Evolutionary conservation across 2,329 filamentous ascomycete genomes (phyloP), one percentile per base, ranked within the genome.

Genomic region (Didymosphaeria variabile): DNA sequence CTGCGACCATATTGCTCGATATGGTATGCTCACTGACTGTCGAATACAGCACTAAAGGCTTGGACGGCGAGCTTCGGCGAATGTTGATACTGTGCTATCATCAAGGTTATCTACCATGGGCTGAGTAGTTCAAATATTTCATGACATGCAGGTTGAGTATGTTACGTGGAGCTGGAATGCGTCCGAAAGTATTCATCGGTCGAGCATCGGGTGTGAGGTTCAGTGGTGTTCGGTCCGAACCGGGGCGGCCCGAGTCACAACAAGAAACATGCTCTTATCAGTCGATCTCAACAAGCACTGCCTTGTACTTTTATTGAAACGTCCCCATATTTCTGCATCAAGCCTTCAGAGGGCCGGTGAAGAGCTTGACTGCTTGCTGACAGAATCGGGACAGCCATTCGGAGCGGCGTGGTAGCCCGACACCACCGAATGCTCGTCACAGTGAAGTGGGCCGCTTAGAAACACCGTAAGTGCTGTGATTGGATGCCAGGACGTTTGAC

Each of bases 1-100:
- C 55, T 34, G 50, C 50, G 40, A 58, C 60, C 65, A 62, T 64
- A 65, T 69, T 40, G 63, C 70, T 69, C 47, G 45, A 65, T 66
- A 26, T 52, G 64, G 69, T 55, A 69, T 51, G 44, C 54, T 59
- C 29, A 21, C 8, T 17, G 54, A 49, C 42, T 34, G 64, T 73
- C 51, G 68, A 72, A 68, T 42, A 36, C 62, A 59, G 71, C 70
- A 67, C 71, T 73, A 72, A 58, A 63, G 68, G 68, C 69, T 72
- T 73, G 69, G 70, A 64, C 62, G 62, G 66, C 55, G 51, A 63
- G 54, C 31, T 46, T 59, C 61, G 61, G 64, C 66, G 50, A 49
- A 36, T 52, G 17, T 32, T 17, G 15, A 45, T 32, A 3, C 10
- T 15, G n/a, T 45, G 29, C 4, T 26, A 4, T 31, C 13, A 40